A percentile compares a stretch with the other conserved stretches of the same genome.
phyloP scores from a whole-genome alignment of 352 stramenopile genomes.

The Phytophthora pseudosyringae region DNA sequence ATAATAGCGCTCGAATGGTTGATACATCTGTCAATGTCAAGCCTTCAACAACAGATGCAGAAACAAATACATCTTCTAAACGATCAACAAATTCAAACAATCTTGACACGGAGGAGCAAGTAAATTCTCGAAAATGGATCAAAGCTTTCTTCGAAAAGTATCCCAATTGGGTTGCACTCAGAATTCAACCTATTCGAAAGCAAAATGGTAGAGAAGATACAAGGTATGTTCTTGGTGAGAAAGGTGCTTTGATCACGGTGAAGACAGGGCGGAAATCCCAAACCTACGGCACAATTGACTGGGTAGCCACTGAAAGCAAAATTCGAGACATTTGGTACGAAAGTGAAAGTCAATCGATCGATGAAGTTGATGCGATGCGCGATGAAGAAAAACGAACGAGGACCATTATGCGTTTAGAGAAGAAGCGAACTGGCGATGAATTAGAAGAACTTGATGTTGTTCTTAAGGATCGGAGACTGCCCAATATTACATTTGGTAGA shows the following conservation, averaged over 20 bases:
- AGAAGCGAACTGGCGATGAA: neutral
- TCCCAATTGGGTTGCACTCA: slow-evolving; percentile 8
- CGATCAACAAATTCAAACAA: neutral
- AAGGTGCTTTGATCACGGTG: neutral
- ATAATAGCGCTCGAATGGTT: no score
- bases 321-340: slow-evolving; percentile 14
- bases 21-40: no score
- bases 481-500: neutral
- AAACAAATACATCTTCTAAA: no score
- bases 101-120: slow-evolving; percentile 19
- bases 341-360: slow-evolving; percentile 18
- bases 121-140: slow-evolving; percentile 7
- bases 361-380: slow-evolving; percentile 15
- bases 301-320: slow-evolving; percentile 13
- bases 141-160: slow-evolving; percentile 16
- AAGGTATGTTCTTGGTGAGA: slow-evolving; percentile 11
- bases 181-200: slow-evolving; percentile 1
- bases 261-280: neutral
- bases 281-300: slow-evolving; percentile 16
- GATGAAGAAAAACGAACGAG: slow-evolving; percentile 10
- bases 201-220: slow-evolving; percentile 11
- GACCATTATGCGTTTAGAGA: neutral
- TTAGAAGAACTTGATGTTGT: neutral
- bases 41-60: no score
- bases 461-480: neutral